These are phyloP conservation scores for Imleria badia DNA, from an alignment of 768 basidiomycete genomes.

Conservation along the genomic window DNA sequence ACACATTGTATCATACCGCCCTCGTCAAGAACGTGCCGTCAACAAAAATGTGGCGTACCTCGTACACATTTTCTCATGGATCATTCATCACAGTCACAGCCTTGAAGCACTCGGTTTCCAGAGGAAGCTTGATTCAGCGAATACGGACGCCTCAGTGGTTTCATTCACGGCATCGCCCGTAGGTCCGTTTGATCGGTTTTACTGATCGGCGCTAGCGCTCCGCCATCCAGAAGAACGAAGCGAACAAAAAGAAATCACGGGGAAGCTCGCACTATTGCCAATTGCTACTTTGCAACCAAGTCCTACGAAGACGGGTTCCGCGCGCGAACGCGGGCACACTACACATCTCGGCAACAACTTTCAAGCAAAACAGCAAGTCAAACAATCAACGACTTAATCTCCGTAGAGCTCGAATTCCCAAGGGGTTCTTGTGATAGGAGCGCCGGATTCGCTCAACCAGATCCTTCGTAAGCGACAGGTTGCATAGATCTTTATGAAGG, in stretches of 20 bases:
- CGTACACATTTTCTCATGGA: conserved; percentile 1
- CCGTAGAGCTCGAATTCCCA: conserved; percentile 79
- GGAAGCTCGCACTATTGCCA: conserved; percentile 24
- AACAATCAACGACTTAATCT: conserved; percentile 27
- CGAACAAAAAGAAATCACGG: conserved; percentile 2
- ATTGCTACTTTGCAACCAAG: conserved; percentile 17
- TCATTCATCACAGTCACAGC: background rate
- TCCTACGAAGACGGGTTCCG: conserved; percentile 17
- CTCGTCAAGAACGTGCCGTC: conserved; percentile 7
- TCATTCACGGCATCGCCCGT: conserved; percentile 20
- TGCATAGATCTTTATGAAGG: conserved; percentile 75
- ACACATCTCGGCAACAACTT: conserved; percentile 16
- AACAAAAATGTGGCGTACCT: conserved; percentile 14
- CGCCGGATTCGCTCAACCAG: conserved; percentile 68
- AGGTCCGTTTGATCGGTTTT: conserved; percentile 14
- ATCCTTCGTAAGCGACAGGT: conserved; percentile 74
- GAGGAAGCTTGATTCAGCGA: conserved; percentile 14
- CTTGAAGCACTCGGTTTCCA: background rate
- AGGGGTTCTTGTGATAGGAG: conserved; percentile 52
- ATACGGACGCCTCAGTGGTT: background rate
- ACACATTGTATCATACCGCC: background rate
- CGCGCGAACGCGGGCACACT: conserved; percentile 18
- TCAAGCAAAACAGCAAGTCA: conserved; percentile 4
- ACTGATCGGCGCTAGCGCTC: conserved; percentile 24
- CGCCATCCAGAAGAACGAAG: conserved; percentile 3